These are phyloP conservation scores for Beta macrorhiza DNA, from an alignment of 179 eudicot species.

Conservation along the genomic window DNA sequence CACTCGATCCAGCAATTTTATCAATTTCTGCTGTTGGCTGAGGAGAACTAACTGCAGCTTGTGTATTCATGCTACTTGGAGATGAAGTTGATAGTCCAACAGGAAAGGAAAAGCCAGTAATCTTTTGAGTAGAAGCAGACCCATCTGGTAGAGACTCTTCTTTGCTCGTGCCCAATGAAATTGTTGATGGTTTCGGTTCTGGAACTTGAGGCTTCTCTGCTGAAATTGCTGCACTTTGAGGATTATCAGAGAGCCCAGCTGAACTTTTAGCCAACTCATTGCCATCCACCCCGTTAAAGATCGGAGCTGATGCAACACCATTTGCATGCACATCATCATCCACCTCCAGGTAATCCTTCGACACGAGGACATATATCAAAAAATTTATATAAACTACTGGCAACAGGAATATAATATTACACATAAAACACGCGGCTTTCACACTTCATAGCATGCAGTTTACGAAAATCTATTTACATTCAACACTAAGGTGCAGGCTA, in stretches of 20 bases:
- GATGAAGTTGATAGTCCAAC: slow-evolving; percentile 21
- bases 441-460: background rate
- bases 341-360: slow-evolving; percentile 57
- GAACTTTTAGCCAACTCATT: slow-evolving; percentile 27
- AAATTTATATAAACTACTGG: no score
- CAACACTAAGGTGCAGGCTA: background rate
- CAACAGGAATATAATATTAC: background rate
- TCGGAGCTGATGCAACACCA: slow-evolving; percentile 37
- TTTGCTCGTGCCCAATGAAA: slow-evolving; percentile 20
- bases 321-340: slow-evolving; percentile 53
- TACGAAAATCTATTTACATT: background rate
- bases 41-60: slow-evolving; percentile 27
- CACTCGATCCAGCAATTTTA: slow-evolving; percentile 26
- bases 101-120: slow-evolving; percentile 27
- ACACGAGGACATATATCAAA: slow-evolving; percentile 8
- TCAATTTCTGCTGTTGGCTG: slow-evolving; percentile 29
- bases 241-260: slow-evolving; percentile 10
- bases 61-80: slow-evolving; percentile 23
- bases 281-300: slow-evolving; percentile 25
- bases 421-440: background rate
- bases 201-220: slow-evolving; percentile 22
- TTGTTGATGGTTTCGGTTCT: slow-evolving; percentile 29
- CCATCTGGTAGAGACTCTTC: slow-evolving; percentile 27
- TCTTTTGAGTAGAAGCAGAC: slow-evolving; percentile 26
- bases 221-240: slow-evolving; percentile 18